These are phyloP conservation scores for Periconia digitata DNA, from an alignment of 2,329 filamentous ascomycete species.

Conservation along the genomic window DNA sequence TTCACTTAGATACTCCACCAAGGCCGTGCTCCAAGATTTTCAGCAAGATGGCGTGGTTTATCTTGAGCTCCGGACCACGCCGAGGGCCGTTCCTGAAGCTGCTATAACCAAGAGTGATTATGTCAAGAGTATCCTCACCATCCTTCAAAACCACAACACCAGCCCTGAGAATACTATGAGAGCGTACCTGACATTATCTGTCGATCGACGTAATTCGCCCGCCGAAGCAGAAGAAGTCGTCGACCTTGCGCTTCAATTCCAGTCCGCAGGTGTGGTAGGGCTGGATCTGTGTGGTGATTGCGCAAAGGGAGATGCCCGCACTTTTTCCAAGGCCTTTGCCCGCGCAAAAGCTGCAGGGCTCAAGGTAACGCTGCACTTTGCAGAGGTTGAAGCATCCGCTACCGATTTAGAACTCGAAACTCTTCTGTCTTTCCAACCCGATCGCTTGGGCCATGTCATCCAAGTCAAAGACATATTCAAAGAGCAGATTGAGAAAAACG, in stretches of 20 bases:
- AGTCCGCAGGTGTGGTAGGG: slow-evolving; percentile 63
- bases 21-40: slow-evolving; percentile 61
- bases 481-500: slow-evolving; percentile 54
- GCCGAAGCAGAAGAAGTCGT: slow-evolving; percentile 65
- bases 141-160: slow-evolving; percentile 58
- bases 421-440: slow-evolving; percentile 66
- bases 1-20: slow-evolving; percentile 58
- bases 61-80: slow-evolving; percentile 79
- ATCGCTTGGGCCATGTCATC: slow-evolving; percentile 77
- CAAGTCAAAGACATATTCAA: slow-evolving; percentile 66
- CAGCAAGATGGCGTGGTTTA: slow-evolving; percentile 72
- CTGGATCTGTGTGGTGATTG: slow-evolving; percentile 82
- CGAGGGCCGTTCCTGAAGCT: slow-evolving; percentile 60
- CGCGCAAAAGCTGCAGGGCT: slow-evolving; percentile 59
- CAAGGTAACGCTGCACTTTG: slow-evolving; percentile 75
- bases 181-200: slow-evolving; percentile 69
- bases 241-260: slow-evolving; percentile 61
- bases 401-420: slow-evolving; percentile 62
- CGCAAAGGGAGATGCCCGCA: slow-evolving; percentile 59
- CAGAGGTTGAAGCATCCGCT: slow-evolving; percentile 63
- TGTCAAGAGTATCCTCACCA: slow-evolving; percentile 64
- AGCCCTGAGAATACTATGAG: slow-evolving; percentile 50
- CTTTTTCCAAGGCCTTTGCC: slow-evolving; percentile 62
- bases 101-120: slow-evolving; percentile 65
- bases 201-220: slow-evolving; percentile 67